Evolutionary conservation across 2,329 filamentous ascomycete genomes (phyloP).

Genomic region (Domatiomyces catenatus): DNA sequence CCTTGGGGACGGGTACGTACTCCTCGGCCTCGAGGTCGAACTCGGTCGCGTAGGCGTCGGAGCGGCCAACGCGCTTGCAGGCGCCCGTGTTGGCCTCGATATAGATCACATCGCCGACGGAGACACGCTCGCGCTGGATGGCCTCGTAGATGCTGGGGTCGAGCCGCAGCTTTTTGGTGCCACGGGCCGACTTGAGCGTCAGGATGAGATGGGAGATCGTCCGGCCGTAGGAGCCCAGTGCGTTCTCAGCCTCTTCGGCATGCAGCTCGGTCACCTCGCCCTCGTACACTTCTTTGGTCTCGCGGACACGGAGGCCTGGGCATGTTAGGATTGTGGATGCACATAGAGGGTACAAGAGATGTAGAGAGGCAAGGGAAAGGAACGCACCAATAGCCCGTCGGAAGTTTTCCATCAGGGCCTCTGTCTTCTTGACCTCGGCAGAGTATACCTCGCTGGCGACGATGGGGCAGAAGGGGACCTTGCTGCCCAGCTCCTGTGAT

Average conservation of each 20-base stretch:
- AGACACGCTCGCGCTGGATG: constrained; percentile 94
- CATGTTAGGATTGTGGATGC: constrained; percentile 3
- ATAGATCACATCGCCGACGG: constrained; percentile 94
- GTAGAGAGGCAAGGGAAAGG: constrained; percentile 1
- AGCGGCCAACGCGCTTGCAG: constrained; percentile 90
- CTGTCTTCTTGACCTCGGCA: constrained; percentile 97
- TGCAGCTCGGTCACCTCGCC: constrained; percentile 96
- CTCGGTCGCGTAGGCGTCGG: constrained; percentile 93
- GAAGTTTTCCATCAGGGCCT: constrained; percentile 98
- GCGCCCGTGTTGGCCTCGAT: constrained; percentile 98
- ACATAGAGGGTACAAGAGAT: neutral
- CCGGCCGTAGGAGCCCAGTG: constrained; percentile 87
- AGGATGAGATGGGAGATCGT: constrained; percentile 94
- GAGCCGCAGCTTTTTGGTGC: constrained; percentile 91
- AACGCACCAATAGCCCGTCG: constrained; percentile 68
- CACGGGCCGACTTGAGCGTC: constrained; percentile 84
- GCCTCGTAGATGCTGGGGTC: constrained; percentile 99
- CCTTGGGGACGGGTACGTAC: constrained; percentile 96
- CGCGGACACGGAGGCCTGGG: constrained; percentile 68
- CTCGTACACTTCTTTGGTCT: constrained; percentile 98
- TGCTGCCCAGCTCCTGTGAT: constrained; percentile 91
- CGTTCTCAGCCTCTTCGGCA: constrained; percentile 95
- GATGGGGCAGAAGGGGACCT: constrained; percentile 96
- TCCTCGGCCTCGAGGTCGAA: constrained; percentile 98
- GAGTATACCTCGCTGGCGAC: constrained; percentile 97